These are phyloP conservation scores for Golubevia pallescens DNA, from an alignment of 1,284 basidiomycete genomes.

Conservation along the genomic window DNA sequence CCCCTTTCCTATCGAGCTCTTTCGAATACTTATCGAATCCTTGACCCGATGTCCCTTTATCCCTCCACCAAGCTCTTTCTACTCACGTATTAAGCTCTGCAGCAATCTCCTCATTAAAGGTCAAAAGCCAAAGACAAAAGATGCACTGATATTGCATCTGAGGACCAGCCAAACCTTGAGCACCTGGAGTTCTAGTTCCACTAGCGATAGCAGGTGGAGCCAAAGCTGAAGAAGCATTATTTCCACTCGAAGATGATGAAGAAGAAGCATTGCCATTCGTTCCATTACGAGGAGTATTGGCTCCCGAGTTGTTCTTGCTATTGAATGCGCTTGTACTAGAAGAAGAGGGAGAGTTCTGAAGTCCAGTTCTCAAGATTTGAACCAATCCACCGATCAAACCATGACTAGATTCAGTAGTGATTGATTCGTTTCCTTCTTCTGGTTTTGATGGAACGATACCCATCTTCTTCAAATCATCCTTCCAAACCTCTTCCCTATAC, in stretches of 20 bases:
- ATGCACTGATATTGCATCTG: constrained; percentile 94
- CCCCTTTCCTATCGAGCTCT: no score
- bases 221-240: constrained; percentile 24
- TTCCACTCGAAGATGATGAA: constrained; percentile 72
- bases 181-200: constrained; percentile 28
- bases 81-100: constrained; percentile 79
- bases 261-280: constrained; percentile 70
- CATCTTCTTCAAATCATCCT: constrained; percentile 28
- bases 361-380: constrained; percentile 18
- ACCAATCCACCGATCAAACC: constrained; percentile 37
- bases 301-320: constrained; percentile 2
- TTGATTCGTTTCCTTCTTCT: not conserved
- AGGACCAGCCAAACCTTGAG: constrained; percentile 69
- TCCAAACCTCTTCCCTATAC: constrained; percentile 42
- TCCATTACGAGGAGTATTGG: constrained; percentile 68
- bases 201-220: not conserved
- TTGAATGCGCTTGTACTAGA: not conserved
- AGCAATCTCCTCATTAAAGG: constrained; percentile 84
- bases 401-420: not conserved
- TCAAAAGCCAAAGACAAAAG: constrained; percentile 91
- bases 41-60: not conserved
- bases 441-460: constrained; percentile 6
- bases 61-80: not conserved
- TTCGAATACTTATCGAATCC: no score
- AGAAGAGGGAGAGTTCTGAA: not conserved